Conservation (phyloP, 2,329 filamentous ascomycete species). For the Pseudogymnoascus sp. region DNA sequence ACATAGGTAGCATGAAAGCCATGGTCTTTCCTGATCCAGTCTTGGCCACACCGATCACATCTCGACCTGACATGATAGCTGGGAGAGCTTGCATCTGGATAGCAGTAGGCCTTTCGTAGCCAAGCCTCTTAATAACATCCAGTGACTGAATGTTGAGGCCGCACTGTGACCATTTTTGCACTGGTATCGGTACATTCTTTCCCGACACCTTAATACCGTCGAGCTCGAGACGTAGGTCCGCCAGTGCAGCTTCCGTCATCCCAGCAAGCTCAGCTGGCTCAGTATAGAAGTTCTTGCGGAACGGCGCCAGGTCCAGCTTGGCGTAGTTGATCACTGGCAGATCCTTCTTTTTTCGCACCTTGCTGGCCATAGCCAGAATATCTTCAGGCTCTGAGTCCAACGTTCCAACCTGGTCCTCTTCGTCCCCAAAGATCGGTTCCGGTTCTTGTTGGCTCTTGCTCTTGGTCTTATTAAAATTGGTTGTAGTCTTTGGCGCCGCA, state of each 20-base stretch:
- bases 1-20: conserved; percentile 93
- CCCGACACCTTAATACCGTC: conserved; percentile 93
- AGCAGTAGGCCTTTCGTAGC: conserved; percentile 81
- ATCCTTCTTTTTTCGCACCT: conserved; percentile 80
- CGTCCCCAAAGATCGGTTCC: conserved; percentile 81
- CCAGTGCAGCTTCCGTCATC: conserved; percentile 77
- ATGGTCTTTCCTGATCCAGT: conserved; percentile 97
- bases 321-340: conserved; percentile 80
- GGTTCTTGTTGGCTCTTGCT: conserved; percentile 53
- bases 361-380: conserved; percentile 51
- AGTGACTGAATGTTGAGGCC: conserved; percentile 80
- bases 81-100: conserved; percentile 95
- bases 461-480: conserved; percentile 23
- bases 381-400: conserved; percentile 57
- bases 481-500: conserved; percentile 31
- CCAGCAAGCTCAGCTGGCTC: conserved; percentile 77
- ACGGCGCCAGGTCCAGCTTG: conserved; percentile 75
- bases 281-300: conserved; percentile 91
- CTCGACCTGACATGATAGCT: conserved; percentile 88
- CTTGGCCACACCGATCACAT: conserved; percentile 94
- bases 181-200: conserved; percentile 81
- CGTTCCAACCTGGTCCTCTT: conserved; percentile 59
- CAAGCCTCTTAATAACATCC: conserved; percentile 72
- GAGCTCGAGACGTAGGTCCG: conserved; percentile 73
- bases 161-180: conserved; percentile 94